A percentile compares a stretch with the other conserved stretches of the same genome.
Conservation (phyloP, 2,329 filamentous ascomycete species). For the Metarhizium brunneum region DNA sequence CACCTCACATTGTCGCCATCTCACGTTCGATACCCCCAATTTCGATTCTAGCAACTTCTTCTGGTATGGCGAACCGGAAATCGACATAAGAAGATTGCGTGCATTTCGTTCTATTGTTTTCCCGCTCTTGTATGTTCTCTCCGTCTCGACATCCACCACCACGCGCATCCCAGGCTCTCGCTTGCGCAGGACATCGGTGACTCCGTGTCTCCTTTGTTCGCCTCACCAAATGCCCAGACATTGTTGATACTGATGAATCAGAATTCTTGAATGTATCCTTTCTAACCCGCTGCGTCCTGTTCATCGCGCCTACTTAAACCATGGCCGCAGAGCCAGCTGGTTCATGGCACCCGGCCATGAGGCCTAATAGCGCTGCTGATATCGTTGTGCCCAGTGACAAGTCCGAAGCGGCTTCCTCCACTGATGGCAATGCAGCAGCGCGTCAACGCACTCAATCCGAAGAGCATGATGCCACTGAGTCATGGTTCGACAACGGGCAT, state of each 20-base stretch:
- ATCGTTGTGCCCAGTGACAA: not conserved
- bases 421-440: not conserved
- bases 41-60: not conserved
- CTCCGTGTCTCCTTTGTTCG: constrained; percentile 1
- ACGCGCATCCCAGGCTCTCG: not conserved
- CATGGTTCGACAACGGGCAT: not conserved
- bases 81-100: constrained; percentile 9
- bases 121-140: not conserved
- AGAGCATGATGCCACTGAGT: not conserved
- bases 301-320: constrained; percentile 10
- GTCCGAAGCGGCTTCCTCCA: not conserved
- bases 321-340: constrained; percentile 28
- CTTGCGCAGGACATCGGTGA: not conserved
- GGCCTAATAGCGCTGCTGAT: constrained; percentile 21
- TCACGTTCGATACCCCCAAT: not conserved
- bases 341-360: constrained; percentile 32
- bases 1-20: not conserved
- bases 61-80: constrained; percentile 11
- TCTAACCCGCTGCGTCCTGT: constrained; percentile 1
- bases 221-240: constrained; percentile 4
- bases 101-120: constrained; percentile 10
- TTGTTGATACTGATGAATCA: not conserved
- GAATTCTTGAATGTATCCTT: constrained; percentile 1
- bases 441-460: not conserved
- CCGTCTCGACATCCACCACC: not conserved